These are phyloP conservation scores for Penicillium herquei DNA, from an alignment of 495 filamentous ascomycete species.

Conservation along the genomic window DNA sequence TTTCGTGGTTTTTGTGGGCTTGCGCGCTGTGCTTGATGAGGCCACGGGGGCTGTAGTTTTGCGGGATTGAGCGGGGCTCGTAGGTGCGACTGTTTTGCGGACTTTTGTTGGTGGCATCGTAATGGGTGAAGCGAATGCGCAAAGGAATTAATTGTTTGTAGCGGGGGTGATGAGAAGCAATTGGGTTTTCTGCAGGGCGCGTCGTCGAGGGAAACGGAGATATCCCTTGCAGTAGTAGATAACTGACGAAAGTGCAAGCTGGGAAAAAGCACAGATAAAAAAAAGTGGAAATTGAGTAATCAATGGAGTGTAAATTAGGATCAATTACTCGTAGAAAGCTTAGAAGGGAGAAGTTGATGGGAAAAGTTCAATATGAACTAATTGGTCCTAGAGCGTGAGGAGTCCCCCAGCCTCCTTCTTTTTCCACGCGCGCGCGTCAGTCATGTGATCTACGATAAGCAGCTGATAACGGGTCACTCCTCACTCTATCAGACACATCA, in stretches of 20 bases:
- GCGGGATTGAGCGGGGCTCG: slow-evolving; percentile 5
- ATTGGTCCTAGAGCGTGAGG: slow-evolving; percentile 13
- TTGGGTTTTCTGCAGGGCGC: neutral
- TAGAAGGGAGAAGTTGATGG: slow-evolving; percentile 5
- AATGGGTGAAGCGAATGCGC: neutral
- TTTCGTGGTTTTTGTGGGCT: slow-evolving; percentile 12
- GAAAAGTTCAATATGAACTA: slow-evolving; percentile 15
- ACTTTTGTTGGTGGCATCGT: slow-evolving; percentile 22
- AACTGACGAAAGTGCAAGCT: too few relatives aligned
- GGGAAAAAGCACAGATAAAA: neutral
- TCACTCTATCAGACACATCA: neutral
- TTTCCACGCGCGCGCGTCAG: slow-evolving; percentile 7
- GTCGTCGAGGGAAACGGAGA: neutral
- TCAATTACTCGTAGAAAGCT: neutral
- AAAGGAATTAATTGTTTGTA: neutral
- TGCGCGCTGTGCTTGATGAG: slow-evolving; percentile 17
- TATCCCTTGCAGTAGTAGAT: neutral
- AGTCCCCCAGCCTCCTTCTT: slow-evolving; percentile 11
- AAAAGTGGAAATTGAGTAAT: neutral
- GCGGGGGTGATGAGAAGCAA: neutral
- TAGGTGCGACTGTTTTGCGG: slow-evolving; percentile 8
- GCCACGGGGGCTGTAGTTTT: neutral
- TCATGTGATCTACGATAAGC: slow-evolving; percentile 8
- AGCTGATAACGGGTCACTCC: neutral
- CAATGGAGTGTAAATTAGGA: neutral